A percentile compares a stretch with the other conserved stretches of the same genome.
These are phyloP conservation scores for Dovyalis caffra DNA, from an alignment of 345 rosid species.

Conservation along the genomic window DNA sequence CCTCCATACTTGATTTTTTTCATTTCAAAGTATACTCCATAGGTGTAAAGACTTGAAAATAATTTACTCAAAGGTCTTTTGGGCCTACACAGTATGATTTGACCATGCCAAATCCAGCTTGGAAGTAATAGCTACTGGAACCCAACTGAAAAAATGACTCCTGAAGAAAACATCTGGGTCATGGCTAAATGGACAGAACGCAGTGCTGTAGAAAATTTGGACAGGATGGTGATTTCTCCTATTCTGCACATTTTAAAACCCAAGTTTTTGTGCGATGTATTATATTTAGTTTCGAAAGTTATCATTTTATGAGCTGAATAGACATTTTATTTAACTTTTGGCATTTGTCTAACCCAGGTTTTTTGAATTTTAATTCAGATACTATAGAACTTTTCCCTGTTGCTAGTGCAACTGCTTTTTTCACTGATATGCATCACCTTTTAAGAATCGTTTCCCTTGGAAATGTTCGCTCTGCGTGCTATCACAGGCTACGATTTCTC, in stretches of 20 bases:
- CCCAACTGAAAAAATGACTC: background rate
- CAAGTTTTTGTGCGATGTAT: background rate
- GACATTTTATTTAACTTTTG: too few relatives aligned
- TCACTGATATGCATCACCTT: slow-evolving; percentile 53
- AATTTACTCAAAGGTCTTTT: background rate
- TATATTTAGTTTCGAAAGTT: background rate
- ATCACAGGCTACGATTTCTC: slow-evolving; percentile 49
- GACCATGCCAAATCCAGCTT: background rate
- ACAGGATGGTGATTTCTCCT: background rate
- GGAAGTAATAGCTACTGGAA: background rate
- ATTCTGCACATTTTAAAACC: background rate
- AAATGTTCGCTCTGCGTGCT: slow-evolving; percentile 50
- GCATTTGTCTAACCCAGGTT: background rate
- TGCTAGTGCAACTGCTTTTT: slow-evolving; percentile 43
- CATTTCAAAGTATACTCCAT: too few relatives aligned
- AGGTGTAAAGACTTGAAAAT: too few relatives aligned
- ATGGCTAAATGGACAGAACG: background rate
- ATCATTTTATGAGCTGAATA: background rate
- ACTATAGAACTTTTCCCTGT: slow-evolving; percentile 48
- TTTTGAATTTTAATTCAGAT: slow-evolving; percentile 25
- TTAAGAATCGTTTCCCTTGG: slow-evolving; percentile 44
- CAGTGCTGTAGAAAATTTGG: background rate
- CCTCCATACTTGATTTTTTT: too few relatives aligned
- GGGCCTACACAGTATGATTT: background rate
- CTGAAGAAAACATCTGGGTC: background rate